A percentile compares a stretch with the other conserved stretches of the same genome.
Conservation (phyloP, 371 early-diverging fungal species). For the Mucor piriformis region DNA sequence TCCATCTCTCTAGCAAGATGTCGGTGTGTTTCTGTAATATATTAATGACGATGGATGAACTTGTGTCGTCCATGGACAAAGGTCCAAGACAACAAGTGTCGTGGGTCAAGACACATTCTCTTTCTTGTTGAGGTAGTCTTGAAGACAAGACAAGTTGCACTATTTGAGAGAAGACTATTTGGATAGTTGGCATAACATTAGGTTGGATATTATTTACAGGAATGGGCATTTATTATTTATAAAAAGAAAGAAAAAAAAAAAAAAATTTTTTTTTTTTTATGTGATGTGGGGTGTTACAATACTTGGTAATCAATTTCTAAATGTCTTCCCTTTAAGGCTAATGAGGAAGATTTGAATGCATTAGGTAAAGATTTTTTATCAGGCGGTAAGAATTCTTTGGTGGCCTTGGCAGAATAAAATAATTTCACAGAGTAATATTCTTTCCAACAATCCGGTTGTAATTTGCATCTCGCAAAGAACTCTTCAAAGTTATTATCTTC, state of each 20-base stretch:
- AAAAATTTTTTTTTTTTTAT: not conserved
- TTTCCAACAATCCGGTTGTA: slow-evolving; percentile 37
- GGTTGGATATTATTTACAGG: slow-evolving; percentile 9
- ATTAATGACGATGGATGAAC: slow-evolving; percentile 15
- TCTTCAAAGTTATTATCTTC: slow-evolving; percentile 31
- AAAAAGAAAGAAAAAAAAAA: not conserved
- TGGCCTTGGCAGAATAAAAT: slow-evolving; percentile 34
- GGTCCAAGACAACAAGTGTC: slow-evolving; percentile 7
- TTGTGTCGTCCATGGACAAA: not conserved
- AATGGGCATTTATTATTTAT: slow-evolving; percentile 13
- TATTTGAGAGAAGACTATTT: not conserved
- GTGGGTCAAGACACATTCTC: not conserved
- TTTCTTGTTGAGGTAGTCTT: not conserved
- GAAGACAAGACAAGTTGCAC: not conserved
- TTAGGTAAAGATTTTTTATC: slow-evolving; percentile 45
- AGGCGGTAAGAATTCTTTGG: slow-evolving; percentile 37
- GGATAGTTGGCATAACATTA: not conserved
- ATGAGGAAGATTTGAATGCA: slow-evolving; percentile 46
- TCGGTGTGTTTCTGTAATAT: slow-evolving; percentile 20
- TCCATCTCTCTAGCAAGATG: slow-evolving; percentile 19
- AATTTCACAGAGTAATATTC: slow-evolving; percentile 35
- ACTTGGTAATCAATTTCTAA: slow-evolving; percentile 44
- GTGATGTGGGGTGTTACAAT: slow-evolving; percentile 11
- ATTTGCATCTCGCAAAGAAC: slow-evolving; percentile 29
- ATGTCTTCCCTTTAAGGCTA: slow-evolving; percentile 41